Percentiles rank a stretch among this genome's conserved stretches.
phyloP scores from a whole-genome alignment of 148 eudicot genomes.

The Chenopodium album region DNA sequence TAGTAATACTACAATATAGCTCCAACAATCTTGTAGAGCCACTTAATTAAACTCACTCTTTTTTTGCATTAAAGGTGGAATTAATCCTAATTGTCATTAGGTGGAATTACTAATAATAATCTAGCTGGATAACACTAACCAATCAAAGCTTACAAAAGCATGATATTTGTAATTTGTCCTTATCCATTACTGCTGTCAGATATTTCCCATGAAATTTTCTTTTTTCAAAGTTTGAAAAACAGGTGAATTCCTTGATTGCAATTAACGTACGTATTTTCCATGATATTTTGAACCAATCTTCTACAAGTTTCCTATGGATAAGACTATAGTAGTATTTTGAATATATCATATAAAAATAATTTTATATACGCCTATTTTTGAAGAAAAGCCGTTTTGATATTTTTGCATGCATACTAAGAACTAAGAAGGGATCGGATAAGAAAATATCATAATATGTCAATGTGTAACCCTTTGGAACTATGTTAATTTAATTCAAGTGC shows the following conservation, averaged over 20 bases:
- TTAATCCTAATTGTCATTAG: slow-evolving; percentile 11
- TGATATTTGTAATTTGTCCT: slow-evolving; percentile 19
- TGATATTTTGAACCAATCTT: background rate
- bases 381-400: background rate
- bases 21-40: slow-evolving; percentile 22
- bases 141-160: slow-evolving; percentile 10
- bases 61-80: slow-evolving; percentile 4
- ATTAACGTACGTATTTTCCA: background rate
- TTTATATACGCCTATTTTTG: background rate
- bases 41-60: background rate
- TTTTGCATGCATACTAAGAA: slow-evolving; percentile 10
- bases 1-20: background rate
- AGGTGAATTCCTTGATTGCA: background rate
- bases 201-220: slow-evolving; percentile 6
- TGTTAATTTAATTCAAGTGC: background rate
- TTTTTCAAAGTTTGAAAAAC: background rate
- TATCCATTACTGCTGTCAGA: slow-evolving; percentile 15
- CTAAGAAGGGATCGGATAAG: background rate
- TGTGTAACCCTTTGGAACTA: background rate
- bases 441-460: background rate
- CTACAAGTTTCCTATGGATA: background rate
- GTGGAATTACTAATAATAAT: slow-evolving; percentile 5
- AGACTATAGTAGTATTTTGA: background rate
- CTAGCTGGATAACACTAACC: slow-evolving; percentile 10
- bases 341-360: background rate